Evolutionary conservation across 139 green algal genomes (phyloP).

Genomic region (Chlorella ohadii): DNA sequence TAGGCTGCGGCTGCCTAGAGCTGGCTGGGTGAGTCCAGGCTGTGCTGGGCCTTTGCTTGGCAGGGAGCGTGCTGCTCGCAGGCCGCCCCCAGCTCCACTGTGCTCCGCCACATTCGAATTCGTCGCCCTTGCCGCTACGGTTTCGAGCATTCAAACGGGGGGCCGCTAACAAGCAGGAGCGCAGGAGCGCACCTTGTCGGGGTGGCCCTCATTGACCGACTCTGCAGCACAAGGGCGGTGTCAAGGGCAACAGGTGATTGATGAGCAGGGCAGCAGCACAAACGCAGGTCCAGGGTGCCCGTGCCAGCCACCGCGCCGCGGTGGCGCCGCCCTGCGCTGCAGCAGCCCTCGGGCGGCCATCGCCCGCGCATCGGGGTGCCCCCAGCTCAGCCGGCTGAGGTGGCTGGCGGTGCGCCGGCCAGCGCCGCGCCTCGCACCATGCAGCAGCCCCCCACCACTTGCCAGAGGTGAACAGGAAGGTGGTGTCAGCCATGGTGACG

Average conservation of each 20-base stretch:
- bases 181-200: constrained; percentile 95
- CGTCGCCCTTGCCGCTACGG: constrained; percentile 76
- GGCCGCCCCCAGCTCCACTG: too few relatives aligned
- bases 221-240: constrained; percentile 40
- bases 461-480: constrained; percentile 46
- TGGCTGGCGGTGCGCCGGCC: too few relatives aligned
- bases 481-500: constrained; percentile 33
- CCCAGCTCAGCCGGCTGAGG: neutral
- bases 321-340: neutral
- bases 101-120: too few relatives aligned
- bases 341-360: neutral
- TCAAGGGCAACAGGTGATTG: too few relatives aligned
- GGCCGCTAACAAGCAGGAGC: constrained; percentile 53
- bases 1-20: neutral
- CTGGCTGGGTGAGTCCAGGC: too few relatives aligned
- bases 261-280: too few relatives aligned
- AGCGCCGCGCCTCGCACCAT: neutral
- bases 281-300: too few relatives aligned
- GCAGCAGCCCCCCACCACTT: constrained; percentile 1
- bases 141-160: neutral
- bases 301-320: neutral
- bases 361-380: neutral
- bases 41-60: too few relatives aligned
- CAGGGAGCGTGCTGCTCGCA: too few relatives aligned
- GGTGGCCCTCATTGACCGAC: constrained; percentile 95